These are phyloP conservation scores for Tolypocladium capitatum DNA, from an alignment of 2,329 filamentous ascomycete genomes.

Conservation along the genomic window DNA sequence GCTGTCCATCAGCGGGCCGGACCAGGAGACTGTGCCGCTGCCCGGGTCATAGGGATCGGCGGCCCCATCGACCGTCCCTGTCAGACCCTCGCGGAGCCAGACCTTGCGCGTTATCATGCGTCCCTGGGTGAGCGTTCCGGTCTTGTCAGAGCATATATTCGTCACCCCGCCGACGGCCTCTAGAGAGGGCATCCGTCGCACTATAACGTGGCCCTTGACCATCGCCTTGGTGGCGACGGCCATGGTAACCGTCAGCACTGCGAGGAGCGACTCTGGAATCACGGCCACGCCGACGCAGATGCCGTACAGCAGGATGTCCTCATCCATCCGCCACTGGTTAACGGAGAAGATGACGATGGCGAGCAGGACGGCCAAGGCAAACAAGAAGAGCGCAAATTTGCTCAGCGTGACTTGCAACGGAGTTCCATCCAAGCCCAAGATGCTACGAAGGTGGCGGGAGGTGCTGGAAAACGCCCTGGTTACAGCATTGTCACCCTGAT, in stretches of 20 bases:
- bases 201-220: constrained; percentile 51
- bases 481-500: constrained; percentile 26
- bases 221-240: constrained; percentile 52
- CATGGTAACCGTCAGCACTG: constrained; percentile 60
- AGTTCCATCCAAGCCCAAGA: constrained; percentile 60
- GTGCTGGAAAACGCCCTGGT: constrained; percentile 27
- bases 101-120: constrained; percentile 54
- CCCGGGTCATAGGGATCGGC: constrained; percentile 49
- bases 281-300: constrained; percentile 50
- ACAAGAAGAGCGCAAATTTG: constrained; percentile 72
- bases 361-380: constrained; percentile 53
- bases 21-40: constrained; percentile 37
- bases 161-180: constrained; percentile 59
- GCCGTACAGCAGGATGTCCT: constrained; percentile 47
- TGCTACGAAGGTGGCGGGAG: constrained; percentile 31
- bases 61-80: constrained; percentile 38
- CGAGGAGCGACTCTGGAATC: constrained; percentile 54
- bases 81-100: constrained; percentile 42
- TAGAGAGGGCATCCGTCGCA: constrained; percentile 50
- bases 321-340: constrained; percentile 37
- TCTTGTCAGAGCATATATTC: constrained; percentile 59
- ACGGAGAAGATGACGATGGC: constrained; percentile 49
- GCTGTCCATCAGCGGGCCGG: constrained; percentile 24
- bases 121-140: constrained; percentile 52
- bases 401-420: constrained; percentile 75